Evolutionary conservation across 164 flowering plant genomes (phyloP).

Genomic region (Akebia trifoliata): DNA sequence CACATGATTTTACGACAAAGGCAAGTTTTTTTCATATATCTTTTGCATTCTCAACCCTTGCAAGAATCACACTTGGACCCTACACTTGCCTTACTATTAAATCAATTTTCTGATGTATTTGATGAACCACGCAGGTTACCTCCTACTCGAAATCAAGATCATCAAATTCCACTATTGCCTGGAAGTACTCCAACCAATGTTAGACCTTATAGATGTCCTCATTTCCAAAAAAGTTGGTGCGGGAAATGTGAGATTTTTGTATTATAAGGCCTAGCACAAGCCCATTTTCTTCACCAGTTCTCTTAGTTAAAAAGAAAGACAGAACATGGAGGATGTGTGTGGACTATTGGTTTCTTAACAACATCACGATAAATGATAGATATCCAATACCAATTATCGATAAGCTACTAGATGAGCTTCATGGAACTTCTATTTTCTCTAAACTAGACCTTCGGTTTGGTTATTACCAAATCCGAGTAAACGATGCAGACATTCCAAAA

Average conservation of each 20-base stretch:
- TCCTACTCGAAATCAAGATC: not conserved
- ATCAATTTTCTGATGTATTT: not conserved
- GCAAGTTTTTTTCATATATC: too few species aligned
- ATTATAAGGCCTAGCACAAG: not conserved
- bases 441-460: not conserved
- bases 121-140: not conserved
- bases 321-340: not conserved
- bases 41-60: too few species aligned
- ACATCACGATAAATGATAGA: not conserved
- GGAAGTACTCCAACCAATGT: not conserved
- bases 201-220: conserved; percentile 5
- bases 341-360: not conserved
- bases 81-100: too few species aligned
- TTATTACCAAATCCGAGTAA: not conserved
- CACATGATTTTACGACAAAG: too few species aligned
- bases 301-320: not conserved
- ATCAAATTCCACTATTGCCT: not conserved
- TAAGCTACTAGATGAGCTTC: not conserved
- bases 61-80: too few species aligned
- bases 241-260: not conserved
- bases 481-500: not conserved
- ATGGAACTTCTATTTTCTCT: not conserved
- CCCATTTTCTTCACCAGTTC: not conserved
- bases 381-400: not conserved
- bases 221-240: not conserved